Evolutionary conservation across 345 rosid species (phyloP), one percentile per base, ranked within the genome.

Genomic region (Brassica rapa): DNA sequence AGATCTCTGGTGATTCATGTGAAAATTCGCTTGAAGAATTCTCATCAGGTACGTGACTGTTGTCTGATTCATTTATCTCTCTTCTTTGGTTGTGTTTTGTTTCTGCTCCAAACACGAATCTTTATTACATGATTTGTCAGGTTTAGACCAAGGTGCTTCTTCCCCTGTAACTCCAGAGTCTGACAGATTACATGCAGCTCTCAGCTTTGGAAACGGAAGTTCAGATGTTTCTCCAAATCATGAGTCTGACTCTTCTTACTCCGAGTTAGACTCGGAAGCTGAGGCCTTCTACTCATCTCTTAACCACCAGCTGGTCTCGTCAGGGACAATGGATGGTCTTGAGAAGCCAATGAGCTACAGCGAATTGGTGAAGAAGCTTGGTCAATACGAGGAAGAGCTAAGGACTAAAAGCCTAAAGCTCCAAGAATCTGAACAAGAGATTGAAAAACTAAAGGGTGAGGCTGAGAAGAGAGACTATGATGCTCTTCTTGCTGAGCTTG

Each of bases 181-280:
- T 30, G 86, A 81, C 5, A 79, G 63, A 37, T 75, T 82, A 27
- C 81, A 85, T 76, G 86, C 82, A 66, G 88, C 88, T 81, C 77
- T 84, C 63, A 85, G 87, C 70, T 87, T 88, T 55, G 86, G 86
- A 59, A 83, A 82, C 15, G 82, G 85, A 4, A 83, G 85, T 74
- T 86, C 89, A 4, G 91, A 88, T 72, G 79, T 79, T 75, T 72
- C 84, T 69, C 75, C 79, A 8, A 89, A 85, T 82, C 93, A 88
- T 84, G 91, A 83, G 51, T 81, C 86, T 24, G 93, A 85, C 41
- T 83, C 93, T 32, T 92, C 91, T 53, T 86, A 90, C 8, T 80
- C 82, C 14, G 87, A 89, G 61, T 87, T 88, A 1, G 97, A 91
- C 79, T 91, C 97, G 3, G 98, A 90, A 72, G 76, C 95, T 1